Evolutionary conservation across 768 basidiomycete species (phyloP).

Genomic region (Boletus insuetus): DNA sequence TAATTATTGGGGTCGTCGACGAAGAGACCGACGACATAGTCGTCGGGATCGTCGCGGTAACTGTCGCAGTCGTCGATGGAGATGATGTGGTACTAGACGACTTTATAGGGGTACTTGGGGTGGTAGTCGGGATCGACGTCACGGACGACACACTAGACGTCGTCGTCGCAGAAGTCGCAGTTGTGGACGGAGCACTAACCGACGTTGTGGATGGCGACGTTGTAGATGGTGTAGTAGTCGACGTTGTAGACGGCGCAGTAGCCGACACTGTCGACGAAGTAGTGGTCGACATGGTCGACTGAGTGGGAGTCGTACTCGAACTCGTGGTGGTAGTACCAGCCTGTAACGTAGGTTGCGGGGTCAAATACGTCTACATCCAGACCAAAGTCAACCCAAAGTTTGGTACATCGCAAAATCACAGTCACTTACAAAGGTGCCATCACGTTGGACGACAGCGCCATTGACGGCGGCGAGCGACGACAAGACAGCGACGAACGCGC

Average conservation of each 20-base stretch:
- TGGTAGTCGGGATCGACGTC: too few relatives aligned
- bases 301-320: background rate
- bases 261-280: background rate
- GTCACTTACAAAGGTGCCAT: constrained; percentile 16
- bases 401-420: background rate
- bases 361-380: background rate
- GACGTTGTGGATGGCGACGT: background rate
- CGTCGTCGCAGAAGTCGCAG: too few relatives aligned
- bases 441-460: constrained; percentile 16
- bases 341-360: constrained; percentile 9
- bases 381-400: background rate
- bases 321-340: background rate
- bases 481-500: background rate
- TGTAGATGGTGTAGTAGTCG: background rate
- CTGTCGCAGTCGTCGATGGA: too few relatives aligned
- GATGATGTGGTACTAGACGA: too few relatives aligned
- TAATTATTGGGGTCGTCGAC: background rate
- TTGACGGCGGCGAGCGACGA: constrained; percentile 14
- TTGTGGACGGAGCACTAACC: background rate
- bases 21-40: background rate
- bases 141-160: too few relatives aligned
- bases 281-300: background rate
- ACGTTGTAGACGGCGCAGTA: background rate
- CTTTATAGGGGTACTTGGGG: too few relatives aligned
- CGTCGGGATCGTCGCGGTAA: too few relatives aligned